Base-by-base conservation (phyloP, 257 asterid species). In the Nicotiana sylvestris region DNA sequence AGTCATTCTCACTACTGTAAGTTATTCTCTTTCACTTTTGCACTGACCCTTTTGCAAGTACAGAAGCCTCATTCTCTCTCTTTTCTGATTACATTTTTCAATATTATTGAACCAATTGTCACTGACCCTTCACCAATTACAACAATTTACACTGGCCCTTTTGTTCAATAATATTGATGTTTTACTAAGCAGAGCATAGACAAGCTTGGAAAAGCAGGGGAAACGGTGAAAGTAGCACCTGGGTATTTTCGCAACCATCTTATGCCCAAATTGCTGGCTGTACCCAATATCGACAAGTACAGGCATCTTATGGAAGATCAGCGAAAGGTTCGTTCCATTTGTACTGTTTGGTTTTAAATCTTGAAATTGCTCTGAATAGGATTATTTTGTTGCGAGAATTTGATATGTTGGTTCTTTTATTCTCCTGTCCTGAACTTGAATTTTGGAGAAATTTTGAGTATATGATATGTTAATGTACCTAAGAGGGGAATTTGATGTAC, bases 151-250 rank as follows among this genome's bases (percentile, higher is more conserved):
- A 6, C 56, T 37, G 56, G 21, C 6, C n/a, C 60, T 70, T 70
- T 21, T 58, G 18, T 27, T 17, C 30, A 58, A 64, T 33, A 27
- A 25, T 76, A 32, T 35, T 35, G 39, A 35, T 9, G 66, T 82
- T 76, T 27, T 9, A 2, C 16, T 53, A 68, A 80, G 30, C 65
- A 87, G 85, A 70, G 81, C 37, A 81, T 94, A 80, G 92, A 89
- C 78, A 94, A 96, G 87, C 98, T 96, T 21, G 98, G 99, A 18
- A 94, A 83, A 88, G 92, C 95, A 30, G 99, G 99, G 35, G 98
- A 96, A 76, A 96, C 97, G 3, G 99, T 94, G 32, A 91, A 92
- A 90, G 98, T 96, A n/a, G 98, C 97, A 66, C 98, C 98, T 0
- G 99, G 99, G 25, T 92, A 86, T 86, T 96, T 96, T 80, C 95